These are phyloP conservation scores for Acer yangbiense DNA, from an alignment of 345 rosid genomes.

Conservation along the genomic window DNA sequence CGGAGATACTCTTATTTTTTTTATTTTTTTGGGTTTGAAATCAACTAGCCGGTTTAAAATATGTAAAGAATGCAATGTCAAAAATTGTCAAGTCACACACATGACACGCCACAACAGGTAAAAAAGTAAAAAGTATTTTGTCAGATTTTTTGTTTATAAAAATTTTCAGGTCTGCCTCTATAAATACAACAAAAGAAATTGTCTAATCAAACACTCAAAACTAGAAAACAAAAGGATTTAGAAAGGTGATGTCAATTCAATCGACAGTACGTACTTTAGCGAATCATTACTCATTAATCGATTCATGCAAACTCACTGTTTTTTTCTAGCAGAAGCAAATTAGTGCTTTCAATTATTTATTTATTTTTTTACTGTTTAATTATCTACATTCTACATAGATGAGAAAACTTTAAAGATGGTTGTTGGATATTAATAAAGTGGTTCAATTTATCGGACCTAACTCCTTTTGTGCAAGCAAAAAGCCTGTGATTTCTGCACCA, in stretches of 20 bases:
- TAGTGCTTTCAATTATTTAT: background rate
- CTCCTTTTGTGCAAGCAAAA: slow-evolving; percentile 12
- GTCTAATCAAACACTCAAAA: slow-evolving; percentile 44
- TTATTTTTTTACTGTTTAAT: background rate
- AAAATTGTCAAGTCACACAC: background rate
- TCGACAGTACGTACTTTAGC: background rate
- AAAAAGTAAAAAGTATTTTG: background rate
- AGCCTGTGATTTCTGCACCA: slow-evolving; percentile 23
- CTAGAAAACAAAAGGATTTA: slow-evolving; percentile 26
- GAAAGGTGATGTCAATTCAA: slow-evolving; percentile 37
- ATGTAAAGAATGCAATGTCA: slow-evolving; percentile 6
- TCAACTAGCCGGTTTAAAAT: slow-evolving; percentile 15
- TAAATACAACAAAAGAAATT: slow-evolving; percentile 18
- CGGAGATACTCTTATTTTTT: too few species aligned
- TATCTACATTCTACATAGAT: background rate
- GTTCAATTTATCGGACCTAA: background rate
- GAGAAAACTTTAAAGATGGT: slow-evolving; percentile 21
- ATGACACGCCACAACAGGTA: too few species aligned
- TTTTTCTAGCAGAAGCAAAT: background rate
- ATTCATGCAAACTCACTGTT: background rate
- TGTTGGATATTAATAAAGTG: slow-evolving; percentile 20
- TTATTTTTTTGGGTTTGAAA: background rate
- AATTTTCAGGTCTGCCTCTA: background rate
- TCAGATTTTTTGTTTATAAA: slow-evolving; percentile 27
- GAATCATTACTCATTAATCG: slow-evolving; percentile 13